A percentile compares a stretch with the other conserved stretches of the same genome.
Evolutionary conservation across 345 rosid species (phyloP).

Genomic region (Lagerstroemia speciosa): DNA sequence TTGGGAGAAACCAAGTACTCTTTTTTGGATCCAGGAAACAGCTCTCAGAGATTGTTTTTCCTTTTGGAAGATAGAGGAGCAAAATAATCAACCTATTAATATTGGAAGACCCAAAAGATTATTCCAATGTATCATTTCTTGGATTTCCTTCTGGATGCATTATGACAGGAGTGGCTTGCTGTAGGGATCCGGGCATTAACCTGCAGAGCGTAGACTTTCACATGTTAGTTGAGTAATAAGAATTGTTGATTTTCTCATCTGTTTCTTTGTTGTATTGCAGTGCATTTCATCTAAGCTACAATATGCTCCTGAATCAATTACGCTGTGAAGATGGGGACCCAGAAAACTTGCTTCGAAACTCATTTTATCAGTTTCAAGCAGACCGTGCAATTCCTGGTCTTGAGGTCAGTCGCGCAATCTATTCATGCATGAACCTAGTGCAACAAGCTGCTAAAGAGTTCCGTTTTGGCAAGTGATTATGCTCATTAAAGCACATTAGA

Average conservation of each 20-base stretch:
- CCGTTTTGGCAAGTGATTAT: neutral
- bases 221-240: neutral
- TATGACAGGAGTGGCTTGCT: neutral
- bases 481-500: neutral
- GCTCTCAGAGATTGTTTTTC: no score
- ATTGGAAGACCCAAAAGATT: no score
- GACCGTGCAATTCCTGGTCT: slow-evolving; percentile 87
- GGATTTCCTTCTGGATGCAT: neutral
- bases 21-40: no score
- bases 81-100: no score
- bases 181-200: neutral
- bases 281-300: slow-evolving; percentile 96
- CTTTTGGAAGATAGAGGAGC: no score
- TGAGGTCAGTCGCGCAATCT: slow-evolving; percentile 42
- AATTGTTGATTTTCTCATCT: neutral
- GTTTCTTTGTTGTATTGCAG: slow-evolving; percentile 28
- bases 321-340: slow-evolving; percentile 94
- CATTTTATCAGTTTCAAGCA: slow-evolving; percentile 97
- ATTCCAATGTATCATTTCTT: no score
- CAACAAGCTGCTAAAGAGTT: neutral
- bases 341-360: slow-evolving; percentile 90
- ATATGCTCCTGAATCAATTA: slow-evolving; percentile 95
- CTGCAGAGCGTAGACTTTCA: neutral
- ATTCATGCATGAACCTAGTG: neutral
- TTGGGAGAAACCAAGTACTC: no score